Base-by-base conservation (phyloP, 2,329 filamentous ascomycete genomes). In the Diaporthe helianthi region DNA sequence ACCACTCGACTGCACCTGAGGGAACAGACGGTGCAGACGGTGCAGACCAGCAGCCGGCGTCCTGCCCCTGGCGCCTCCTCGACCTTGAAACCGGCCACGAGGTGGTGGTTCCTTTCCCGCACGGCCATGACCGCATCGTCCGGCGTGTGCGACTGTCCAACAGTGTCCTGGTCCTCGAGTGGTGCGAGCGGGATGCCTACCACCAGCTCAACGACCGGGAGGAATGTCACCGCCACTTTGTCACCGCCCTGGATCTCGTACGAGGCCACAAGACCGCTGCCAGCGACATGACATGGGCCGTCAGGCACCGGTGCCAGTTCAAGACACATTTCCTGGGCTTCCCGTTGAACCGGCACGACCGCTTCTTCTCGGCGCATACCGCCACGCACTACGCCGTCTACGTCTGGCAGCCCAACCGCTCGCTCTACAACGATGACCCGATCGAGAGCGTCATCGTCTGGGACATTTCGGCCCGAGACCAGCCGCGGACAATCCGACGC, bases 331-430 rank as follows among this genome's bases (percentile, higher is more conserved):
- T 85, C 73, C 78, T 86, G 1, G 87, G 86, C 12, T 79, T 89
- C 60, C 83, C 86, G 1, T 74, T 89, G 8, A 85, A 84, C 73
- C 79, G 81, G n/a, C 79, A 81, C 47, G 86, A 89, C 74, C 84
- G 87, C n/a, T 89, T 90, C 81, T 89, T 87, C 77, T 90, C 87
- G 12, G 79, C 85, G 1, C 89, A 91, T 75, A 89, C 81, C 58
- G 75, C 80, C 17, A 86, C 82, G 0, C 87, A 90, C 75, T 90
- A 90, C 76, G 86, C 83, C 47, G 79, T 89, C 17, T 90, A 90
- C 76, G 81, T 86, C 33, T 90, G 87, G 87, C 86, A 89, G 73
- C 84, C 86, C 2, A 86, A 85, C 72, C 83, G 84, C 54, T 85
- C 84, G 44, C 51, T 65, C 2, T 51, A 65, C 33, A 85, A 88